Evolutionary conservation across 2,329 filamentous ascomycete species (phyloP).

Genomic region (Ophiocordyceps camponoti-floridani): DNA sequence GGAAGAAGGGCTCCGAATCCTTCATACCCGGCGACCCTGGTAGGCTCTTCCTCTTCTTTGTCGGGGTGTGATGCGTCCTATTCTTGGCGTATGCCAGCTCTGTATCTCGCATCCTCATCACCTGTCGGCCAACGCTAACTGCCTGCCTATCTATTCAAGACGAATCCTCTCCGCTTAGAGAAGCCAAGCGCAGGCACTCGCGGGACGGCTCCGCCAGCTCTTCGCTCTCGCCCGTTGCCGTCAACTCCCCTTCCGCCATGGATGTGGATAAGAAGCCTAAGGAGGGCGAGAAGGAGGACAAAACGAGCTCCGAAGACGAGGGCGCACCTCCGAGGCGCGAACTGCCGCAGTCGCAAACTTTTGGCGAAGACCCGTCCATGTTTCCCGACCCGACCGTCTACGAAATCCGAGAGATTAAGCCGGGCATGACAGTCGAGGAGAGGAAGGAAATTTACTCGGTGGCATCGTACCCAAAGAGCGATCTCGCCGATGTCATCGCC

Average conservation of each 20-base stretch:
- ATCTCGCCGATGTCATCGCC: constrained; percentile 70
- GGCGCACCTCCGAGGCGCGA: constrained; percentile 42
- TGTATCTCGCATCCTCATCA: neutral
- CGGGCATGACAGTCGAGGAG: constrained; percentile 68
- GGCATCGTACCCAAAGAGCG: constrained; percentile 59
- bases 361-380: constrained; percentile 81
- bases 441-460: constrained; percentile 81
- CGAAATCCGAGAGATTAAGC: constrained; percentile 61
- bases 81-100: no score
- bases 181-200: constrained; percentile 32
- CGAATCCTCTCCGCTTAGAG: constrained; percentile 34
- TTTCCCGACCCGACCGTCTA: constrained; percentile 87
- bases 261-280: constrained; percentile 37
- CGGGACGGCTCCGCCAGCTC: constrained; percentile 40
- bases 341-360: constrained; percentile 66
- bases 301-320: constrained; percentile 39
- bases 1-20: constrained; percentile 52
- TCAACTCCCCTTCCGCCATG: constrained; percentile 34
- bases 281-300: constrained; percentile 17
- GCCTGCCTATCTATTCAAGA: constrained; percentile 17
- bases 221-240: constrained; percentile 37
- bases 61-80: no score
- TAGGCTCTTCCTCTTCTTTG: constrained; percentile 5
- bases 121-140: constrained; percentile 2
- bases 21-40: constrained; percentile 34